Base-by-base conservation (phyloP, 202 grass and related monocot species). In the Elaeis oleifera region DNA sequence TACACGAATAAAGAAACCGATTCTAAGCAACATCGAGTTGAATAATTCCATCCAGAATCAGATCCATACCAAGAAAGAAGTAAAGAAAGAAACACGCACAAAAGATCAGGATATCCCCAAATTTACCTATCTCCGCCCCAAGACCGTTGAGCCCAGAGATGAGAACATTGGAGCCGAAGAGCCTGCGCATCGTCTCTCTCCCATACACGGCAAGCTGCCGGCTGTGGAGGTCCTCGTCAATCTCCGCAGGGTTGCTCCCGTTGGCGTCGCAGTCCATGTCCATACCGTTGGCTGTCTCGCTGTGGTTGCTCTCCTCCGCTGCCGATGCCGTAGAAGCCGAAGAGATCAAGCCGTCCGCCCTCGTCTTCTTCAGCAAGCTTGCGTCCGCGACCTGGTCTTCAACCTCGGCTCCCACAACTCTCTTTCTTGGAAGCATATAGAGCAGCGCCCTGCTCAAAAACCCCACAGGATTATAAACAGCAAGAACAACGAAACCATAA, bases 171-270 rank as follows among this genome's bases (percentile, higher is more conserved):
- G 86, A 90, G 24, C 53, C 86, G 15, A 90, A 96, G 56, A 96
- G 83, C 7, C 86, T 78, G 78, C 82, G 85, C 90, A 96, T 96
- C 24, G 86, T 95, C 75, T 90, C 90, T 64, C 90, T 79, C 0
- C 90, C 90, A 3, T 95, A 95, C 64, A 95, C 90, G 13, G 90
- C 90, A 23, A 95, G 81, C 71, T 90, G 86, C 66, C 90, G 78
- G 18, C 86, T 88, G 70, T 88, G 90, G 21, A 96, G 77, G 61
- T 96, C 86, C 68, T 96, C 90, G 16, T 96, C 90, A 59, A 92
- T 90, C 76, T 90, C 87, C 9, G 65, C 14, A 7, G 48, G 24
- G 8, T 21, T 72, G 50, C 26, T 72, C 19, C 58, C 58, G 1
- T 23, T 59, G 11, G 19, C 19, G 11, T 62, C 70, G 49, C 53